Percentiles rank a stretch among this genome's conserved stretches.
Conservation (phyloP, 495 filamentous ascomycete species). For the Terfezia boudieri region DNA sequence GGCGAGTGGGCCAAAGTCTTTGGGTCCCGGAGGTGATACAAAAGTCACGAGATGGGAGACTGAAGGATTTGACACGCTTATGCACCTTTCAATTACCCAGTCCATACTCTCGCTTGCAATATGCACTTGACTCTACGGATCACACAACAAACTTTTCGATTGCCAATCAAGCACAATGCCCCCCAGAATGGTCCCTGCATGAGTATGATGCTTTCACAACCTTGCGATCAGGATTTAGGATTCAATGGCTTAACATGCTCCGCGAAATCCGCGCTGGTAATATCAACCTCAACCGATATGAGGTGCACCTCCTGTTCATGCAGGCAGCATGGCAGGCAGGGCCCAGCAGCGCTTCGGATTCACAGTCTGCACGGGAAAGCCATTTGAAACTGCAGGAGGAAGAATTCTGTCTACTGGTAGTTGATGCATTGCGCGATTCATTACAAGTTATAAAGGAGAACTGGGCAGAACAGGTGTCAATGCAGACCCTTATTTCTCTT, state of each 20-base stretch:
- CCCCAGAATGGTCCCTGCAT: slow-evolving; percentile 24
- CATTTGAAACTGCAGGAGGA: neutral
- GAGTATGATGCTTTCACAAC: slow-evolving; percentile 30
- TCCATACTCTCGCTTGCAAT: slow-evolving; percentile 20
- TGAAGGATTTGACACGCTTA: slow-evolving; percentile 20
- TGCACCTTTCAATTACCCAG: slow-evolving; percentile 22
- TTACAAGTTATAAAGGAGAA: slow-evolving; percentile 20
- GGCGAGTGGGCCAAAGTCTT: too few relatives aligned
- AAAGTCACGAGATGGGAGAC: slow-evolving; percentile 1
- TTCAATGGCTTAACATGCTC: slow-evolving; percentile 36
- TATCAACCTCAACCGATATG: slow-evolving; percentile 26
- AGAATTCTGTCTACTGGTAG: too few relatives aligned
- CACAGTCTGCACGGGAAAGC: neutral
- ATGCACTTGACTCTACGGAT: slow-evolving; percentile 19
- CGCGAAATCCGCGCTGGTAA: slow-evolving; percentile 26
- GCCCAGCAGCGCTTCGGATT: neutral
- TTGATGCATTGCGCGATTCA: too few relatives aligned
- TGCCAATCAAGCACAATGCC: slow-evolving; percentile 24
- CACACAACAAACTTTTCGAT: slow-evolving; percentile 25
- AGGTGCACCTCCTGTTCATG: slow-evolving; percentile 25
- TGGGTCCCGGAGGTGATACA: neutral
- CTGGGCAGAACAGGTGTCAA: slow-evolving; percentile 26
- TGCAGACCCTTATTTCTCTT: slow-evolving; percentile 21
- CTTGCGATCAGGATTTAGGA: slow-evolving; percentile 25
- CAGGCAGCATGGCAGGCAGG: slow-evolving; percentile 29